Evolutionary conservation across 768 basidiomycete genomes (phyloP), one percentile per base, ranked within the genome.

Genomic region (Lentinula aciculospora): DNA sequence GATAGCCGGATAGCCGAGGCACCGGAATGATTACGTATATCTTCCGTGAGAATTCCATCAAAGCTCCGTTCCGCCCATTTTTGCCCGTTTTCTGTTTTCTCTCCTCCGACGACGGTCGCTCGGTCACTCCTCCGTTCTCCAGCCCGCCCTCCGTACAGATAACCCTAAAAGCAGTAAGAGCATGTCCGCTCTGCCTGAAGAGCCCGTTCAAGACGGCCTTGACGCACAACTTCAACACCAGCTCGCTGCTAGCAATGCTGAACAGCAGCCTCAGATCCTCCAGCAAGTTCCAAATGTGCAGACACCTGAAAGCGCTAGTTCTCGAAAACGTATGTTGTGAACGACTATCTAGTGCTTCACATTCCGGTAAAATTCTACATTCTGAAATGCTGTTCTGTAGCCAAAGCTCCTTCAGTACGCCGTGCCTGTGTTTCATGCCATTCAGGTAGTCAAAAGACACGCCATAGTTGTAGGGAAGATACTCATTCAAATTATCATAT

Each of bases 391-490:
- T 51, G 48, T 48, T 62, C 48, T 57, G 50, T 67, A 89, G 88
- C 88, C 60, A 90, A 92, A 72, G 86, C 85, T 44, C 88, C 89
- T 31, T 90, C 88, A 44, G 89, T 90, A 56, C 82, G 89, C 62
- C 79, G 89, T 61, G 89, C 89, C 1, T 92, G 89, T 62, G 80
- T 84, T 37, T 86, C 89, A 13, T 92, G 89, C 71, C 89, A 92
- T 70, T 76, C 87, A 51, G 89, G 89, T 53, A n/a, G n/a, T n/a
- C n/a, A n/a, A n/a, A n/a, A n/a, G n/a, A n/a, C n/a, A n/a, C n/a
- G n/a, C n/a, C n/a, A n/a, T n/a, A n/a, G n/a, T n/a, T n/a, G n/a
- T n/a, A n/a, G n/a, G n/a, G n/a, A n/a, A n/a, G n/a, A n/a, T n/a
- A n/a, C n/a, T n/a, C n/a, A n/a, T n/a, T n/a, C n/a, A n/a, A n/a